These are phyloP conservation scores for Fusarium sterilihyphosum DNA, from an alignment of 2,329 filamentous ascomycete genomes.

Conservation along the genomic window DNA sequence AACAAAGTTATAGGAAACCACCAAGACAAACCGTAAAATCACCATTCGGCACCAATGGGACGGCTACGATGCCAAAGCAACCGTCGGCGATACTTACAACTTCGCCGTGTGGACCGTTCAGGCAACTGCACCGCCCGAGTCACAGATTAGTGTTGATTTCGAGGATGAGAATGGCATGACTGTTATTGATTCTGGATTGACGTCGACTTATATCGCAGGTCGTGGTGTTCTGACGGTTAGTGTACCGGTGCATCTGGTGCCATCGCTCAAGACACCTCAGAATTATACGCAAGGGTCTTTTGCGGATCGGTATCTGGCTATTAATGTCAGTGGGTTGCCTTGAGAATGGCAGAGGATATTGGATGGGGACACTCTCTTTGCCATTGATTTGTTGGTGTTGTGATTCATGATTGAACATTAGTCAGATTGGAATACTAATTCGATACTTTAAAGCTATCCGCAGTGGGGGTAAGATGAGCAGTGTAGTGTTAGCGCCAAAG, in stretches of 20 bases:
- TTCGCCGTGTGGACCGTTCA: background rate
- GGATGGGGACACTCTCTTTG: background rate
- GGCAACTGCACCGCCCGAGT: background rate
- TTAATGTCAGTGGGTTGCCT: background rate
- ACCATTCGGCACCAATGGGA: background rate
- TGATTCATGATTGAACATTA: background rate
- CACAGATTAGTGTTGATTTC: background rate
- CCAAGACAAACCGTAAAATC: background rate
- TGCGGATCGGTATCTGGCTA: background rate
- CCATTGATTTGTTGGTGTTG: background rate
- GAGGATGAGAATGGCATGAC: background rate
- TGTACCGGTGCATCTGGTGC: background rate
- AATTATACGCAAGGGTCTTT: background rate
- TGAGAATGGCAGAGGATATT: background rate
- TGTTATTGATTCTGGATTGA: background rate
- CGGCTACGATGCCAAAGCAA: background rate
- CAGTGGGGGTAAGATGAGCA: accelerated
- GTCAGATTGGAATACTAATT: background rate
- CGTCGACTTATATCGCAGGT: background rate
- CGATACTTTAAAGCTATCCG: background rate
- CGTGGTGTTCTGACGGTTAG: background rate
- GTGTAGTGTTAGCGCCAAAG: accelerated
- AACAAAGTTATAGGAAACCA: background rate
- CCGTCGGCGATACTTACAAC: background rate
- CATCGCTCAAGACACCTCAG: background rate